Conservation (phyloP, 2,329 filamentous ascomycete genomes). For the Arthrobotrys pseudoclavata region DNA sequence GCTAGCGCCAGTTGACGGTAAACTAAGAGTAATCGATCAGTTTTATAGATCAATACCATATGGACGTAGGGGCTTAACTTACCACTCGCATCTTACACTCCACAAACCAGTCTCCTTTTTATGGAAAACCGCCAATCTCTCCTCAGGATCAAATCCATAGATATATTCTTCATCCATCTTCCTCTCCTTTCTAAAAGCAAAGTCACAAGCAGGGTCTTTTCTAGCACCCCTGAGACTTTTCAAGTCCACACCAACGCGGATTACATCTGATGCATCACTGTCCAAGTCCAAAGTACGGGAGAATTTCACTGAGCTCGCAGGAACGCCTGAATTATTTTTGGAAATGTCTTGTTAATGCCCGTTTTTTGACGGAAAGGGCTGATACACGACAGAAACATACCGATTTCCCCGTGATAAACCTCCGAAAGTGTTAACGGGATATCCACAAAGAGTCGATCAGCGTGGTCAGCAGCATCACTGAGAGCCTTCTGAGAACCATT, state of each 20-base stretch:
- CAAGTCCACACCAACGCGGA: constrained; percentile 32
- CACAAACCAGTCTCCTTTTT: constrained; percentile 28
- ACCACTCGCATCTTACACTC: constrained; percentile 25
- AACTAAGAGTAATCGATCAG: background rate
- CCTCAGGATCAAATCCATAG: background rate
- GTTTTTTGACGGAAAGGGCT: constrained; percentile 4
- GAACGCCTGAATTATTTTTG: constrained; percentile 30
- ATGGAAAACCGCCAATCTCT: constrained; percentile 18
- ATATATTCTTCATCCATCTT: background rate
- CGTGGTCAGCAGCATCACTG: background rate
- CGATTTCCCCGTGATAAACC: constrained; percentile 19
- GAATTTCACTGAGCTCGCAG: constrained; percentile 23
- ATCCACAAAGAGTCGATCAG: constrained; percentile 33
- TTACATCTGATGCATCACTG: constrained; percentile 4
- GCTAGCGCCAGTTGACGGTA: too few relatives aligned
- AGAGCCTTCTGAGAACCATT: constrained; percentile 30
- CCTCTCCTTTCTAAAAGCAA: constrained; percentile 15
- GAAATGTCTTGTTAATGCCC: constrained; percentile 29
- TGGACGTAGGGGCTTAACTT: background rate
- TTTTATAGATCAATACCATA: background rate
- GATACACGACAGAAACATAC: constrained; percentile 22
- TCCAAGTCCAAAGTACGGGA: background rate
- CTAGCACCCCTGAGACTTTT: constrained; percentile 38
- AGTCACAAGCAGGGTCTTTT: constrained; percentile 7
- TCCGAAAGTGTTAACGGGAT: constrained; percentile 13